Base-by-base conservation (phyloP, 1,139 yeast genomes). In the Pichiaceae sp. region DNA sequence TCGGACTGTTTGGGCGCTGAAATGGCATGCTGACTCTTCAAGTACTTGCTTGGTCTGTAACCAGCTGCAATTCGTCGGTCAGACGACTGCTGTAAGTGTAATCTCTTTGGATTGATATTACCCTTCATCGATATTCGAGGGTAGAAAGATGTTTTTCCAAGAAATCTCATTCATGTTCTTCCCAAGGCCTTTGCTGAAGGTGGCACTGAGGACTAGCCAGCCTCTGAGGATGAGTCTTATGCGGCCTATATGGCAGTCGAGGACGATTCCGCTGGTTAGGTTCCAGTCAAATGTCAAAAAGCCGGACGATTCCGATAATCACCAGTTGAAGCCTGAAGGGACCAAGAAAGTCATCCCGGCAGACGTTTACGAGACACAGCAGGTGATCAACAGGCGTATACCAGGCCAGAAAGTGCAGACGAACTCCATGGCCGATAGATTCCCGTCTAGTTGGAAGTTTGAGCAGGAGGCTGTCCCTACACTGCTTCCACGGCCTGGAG, bases 401-500 rank as follows among this genome's bases (percentile, higher is more conserved):
- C 85, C 85, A 0, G 85, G 85, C 3, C 80, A 75, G 51, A 59
- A 68, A 4, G 53, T 54, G 14, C 80, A 72, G 41, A 59, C 68
- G 3, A 75, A 77, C 49, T 63, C 63, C 0, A 33, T 71, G 11
- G 46, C 50, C 14, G 75, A 75, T 35, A 56, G 84, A 25, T 45
- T 78, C 3, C 84, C 93, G 2, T 63, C 67, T 40, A 42, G 53
- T 6, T 75, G 82, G 44, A 85, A 87, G 1, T 64, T 83, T 33
- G 75, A 72, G 25, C 78, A 75, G 47, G 89, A 79, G 46, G 64
- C 69, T 16, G 72, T 75, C 4, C 85, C 89, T 1, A 75, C 87
- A 0, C 63, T 83, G 29, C 62, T 82, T 27, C 94, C 93, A 4
- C 64, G 77, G 35, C 83, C 84, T 1, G 82, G 79, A 2, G 82